Percentiles rank a stretch among this genome's conserved stretches.
phyloP scores from a whole-genome alignment of 306 rosid species.

The Quillaja saponaria region DNA sequence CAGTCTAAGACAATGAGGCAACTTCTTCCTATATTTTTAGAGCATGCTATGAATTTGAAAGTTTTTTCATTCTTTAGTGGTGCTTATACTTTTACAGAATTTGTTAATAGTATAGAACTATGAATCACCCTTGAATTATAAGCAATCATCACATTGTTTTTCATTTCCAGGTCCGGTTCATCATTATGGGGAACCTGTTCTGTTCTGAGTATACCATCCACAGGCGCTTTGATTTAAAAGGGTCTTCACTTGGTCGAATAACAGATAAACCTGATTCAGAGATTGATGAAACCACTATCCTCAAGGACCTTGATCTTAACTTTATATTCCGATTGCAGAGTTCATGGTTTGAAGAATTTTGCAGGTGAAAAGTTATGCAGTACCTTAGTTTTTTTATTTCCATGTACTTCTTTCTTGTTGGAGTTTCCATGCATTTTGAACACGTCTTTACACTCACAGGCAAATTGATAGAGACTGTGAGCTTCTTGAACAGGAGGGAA shows the following conservation, averaged over 20 bases:
- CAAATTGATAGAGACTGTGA: constrained; percentile 90
- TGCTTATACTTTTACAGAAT: constrained; percentile 7
- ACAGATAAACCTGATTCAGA: constrained; percentile 75
- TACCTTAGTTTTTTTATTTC: not conserved
- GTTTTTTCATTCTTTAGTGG: not conserved
- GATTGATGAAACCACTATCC: constrained; percentile 81
- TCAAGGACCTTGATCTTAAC: constrained; percentile 94
- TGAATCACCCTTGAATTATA: not conserved
- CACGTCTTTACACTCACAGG: constrained; percentile 39
- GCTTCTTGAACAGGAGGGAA: constrained; percentile 85
- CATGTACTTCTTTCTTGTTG: too few relatives aligned
- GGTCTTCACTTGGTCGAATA: constrained; percentile 84
- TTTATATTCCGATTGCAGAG: constrained; percentile 69
- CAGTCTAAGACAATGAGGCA: not conserved
- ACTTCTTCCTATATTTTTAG: not conserved
- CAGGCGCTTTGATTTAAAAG: constrained; percentile 84
- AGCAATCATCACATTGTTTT: constrained; percentile 8
- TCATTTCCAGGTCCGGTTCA: constrained; percentile 72
- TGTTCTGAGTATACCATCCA: constrained; percentile 66
- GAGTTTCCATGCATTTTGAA: not conserved
- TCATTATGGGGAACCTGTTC: constrained; percentile 90
- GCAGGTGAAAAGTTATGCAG: constrained; percentile 52
- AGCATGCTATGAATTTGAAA: not conserved
- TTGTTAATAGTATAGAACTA: not conserved
- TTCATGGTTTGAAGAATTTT: constrained; percentile 74